phyloP scores from a whole-genome alignment of 73 alveolate species.

The Paramecium biaurelia region DNA sequence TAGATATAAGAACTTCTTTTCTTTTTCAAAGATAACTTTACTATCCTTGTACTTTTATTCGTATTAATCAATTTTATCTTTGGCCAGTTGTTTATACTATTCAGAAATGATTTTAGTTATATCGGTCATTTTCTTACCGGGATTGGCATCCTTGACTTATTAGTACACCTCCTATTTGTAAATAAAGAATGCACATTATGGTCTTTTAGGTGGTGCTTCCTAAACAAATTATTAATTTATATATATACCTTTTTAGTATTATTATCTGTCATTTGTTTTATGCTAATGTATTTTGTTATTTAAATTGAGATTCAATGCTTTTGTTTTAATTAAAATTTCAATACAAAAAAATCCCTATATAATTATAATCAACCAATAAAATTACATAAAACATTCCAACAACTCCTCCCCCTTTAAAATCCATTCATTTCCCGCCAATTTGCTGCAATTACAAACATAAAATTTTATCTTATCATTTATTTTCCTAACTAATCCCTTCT shows the following conservation, averaged over 20 bases:
- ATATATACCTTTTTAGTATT: conserved; percentile 29
- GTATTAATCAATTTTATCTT: background rate
- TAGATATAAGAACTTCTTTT: conserved; percentile 16
- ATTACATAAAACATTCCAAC: background rate
- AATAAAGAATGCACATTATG: conserved; percentile 50
- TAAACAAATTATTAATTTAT: conserved; percentile 6
- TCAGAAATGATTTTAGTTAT: conserved; percentile 42
- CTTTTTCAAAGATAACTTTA: conserved; percentile 24
- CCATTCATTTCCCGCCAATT: background rate
- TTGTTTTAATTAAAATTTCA: conserved; percentile 10
- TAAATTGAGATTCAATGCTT: conserved; percentile 44
- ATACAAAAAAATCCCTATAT: background rate
- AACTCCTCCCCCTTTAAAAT: background rate
- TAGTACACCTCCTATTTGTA: conserved; percentile 53
- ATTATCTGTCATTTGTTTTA: conserved; percentile 41
- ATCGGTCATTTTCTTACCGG: conserved; percentile 56
- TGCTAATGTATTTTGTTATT: conserved; percentile 32
- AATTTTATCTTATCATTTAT: background rate
- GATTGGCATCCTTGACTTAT: conserved; percentile 31
- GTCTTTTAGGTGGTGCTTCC: conserved; percentile 60
- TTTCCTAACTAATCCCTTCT: background rate
- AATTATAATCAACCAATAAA: conserved; percentile 8
- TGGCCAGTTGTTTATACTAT: conserved; percentile 30
- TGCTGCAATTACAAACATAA: background rate
- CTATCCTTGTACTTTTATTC: conserved; percentile 36